Base-by-base conservation (phyloP, 2,329 filamentous ascomycete genomes). In the Diatrype stigma region DNA sequence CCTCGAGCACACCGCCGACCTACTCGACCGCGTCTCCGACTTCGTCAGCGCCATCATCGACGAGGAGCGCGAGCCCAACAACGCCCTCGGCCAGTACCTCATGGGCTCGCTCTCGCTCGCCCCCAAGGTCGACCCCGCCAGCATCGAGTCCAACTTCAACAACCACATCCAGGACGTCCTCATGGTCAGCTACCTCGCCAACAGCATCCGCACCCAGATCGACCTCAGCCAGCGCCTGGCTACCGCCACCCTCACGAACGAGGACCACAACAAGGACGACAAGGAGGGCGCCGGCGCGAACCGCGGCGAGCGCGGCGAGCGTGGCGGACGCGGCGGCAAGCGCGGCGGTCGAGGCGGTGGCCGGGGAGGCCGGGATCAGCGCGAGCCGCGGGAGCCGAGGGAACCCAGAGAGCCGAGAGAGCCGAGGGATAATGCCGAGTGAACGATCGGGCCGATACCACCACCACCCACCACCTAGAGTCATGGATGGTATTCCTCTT, bases 101-200 rank as follows among this genome's bases (percentile, higher is more conserved):
- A 89, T 97, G 80, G 96, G 96, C 71, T 87, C 93, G 37, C 82
- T 99, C 57, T 92, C 89, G 45, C 78, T 99, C 57, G 90, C 93
- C 50, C 94, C 94, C 66, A 99, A 97, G 81, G 94, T 97, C 55
- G 90, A 96, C 65, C 78, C 87, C 35, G 81, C 85, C 55, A 88
- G 95, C 70, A 92, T 99, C 67, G 94, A 99, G 80, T 82, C 87
- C 69, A 92, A 97, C 78, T 99, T 99, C 84, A 99, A 99, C 84
- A 96, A 96, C 79, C 94, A 99, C 77, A 91, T 99, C 73, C 94
- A 99, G 78, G 94, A 99, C 71, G 92, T 99, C 55, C 85, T 99
- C 60, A 92, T 97, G 72, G 92, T 99, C 64, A 96, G 91, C 61
- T 99, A 99, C 78, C 82, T 99, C 59, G 91, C 94, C 70, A 99